Base-by-base conservation (phyloP, 2,329 filamentous ascomycete species). In the Fulvia fulva region DNA sequence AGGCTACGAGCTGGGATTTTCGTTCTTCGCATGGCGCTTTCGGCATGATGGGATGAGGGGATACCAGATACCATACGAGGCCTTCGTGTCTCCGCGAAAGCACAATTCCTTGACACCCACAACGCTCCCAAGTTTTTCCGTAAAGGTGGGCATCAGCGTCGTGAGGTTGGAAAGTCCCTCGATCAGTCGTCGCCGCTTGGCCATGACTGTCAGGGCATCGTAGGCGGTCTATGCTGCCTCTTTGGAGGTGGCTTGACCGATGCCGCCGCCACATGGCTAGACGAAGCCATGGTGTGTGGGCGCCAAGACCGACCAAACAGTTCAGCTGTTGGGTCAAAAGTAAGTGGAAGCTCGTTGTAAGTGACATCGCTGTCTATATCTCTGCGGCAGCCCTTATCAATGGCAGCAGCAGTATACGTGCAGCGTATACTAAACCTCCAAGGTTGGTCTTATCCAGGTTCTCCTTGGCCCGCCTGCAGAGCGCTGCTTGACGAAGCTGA, bases 351-450 rank as follows among this genome's bases (percentile, higher is more conserved):
- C 14, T 47, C 9, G 21, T 11, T 19, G 16, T 41, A 47, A 14
- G 16, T 26, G 12, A 28, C 57, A 73, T 78, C 89, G 90, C 90
- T 50, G 47, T 50, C 26, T 26, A 86, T 91, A 96, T 96, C 90
- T 88, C 89, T 90, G 87, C 86, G 85, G 87, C 82, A 84, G 87
- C 85, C 88, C 81, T 70, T 71, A 64, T 63, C 69, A 64, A 87
- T 90, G 89, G 87, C 85, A 85, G 85, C 85, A 90, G 91, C 87
- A 50, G 47, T 96, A 96, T 86, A 96, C 89, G 86, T 85, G 83
- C 92, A 84, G 91, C 91, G 89, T 82, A 96, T 81, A 96, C 76
- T 69, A 82, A 94, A 77, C 71, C 73, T 68, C 75, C 68, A 72
- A 71, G 74, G 79, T 23, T 41, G 28, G 37, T 82, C 78, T 83